phyloP scores from a whole-genome alignment of 2,329 filamentous ascomycete species.

The Colletotrichum incanum region DNA sequence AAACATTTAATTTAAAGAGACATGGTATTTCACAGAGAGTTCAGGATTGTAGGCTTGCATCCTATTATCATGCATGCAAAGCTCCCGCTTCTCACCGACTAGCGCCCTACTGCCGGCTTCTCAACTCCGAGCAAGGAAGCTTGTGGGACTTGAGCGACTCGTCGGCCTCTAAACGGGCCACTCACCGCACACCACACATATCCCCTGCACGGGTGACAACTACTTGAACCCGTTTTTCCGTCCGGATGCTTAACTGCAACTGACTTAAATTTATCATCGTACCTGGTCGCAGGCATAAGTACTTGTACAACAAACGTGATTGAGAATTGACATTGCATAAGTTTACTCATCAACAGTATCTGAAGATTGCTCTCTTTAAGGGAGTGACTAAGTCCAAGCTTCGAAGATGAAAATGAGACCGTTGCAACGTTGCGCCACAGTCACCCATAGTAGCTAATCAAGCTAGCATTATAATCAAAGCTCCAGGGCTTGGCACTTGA shows the following conservation, averaged over 20 bases:
- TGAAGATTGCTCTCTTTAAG: neutral
- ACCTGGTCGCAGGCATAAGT: neutral
- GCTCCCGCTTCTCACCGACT: neutral
- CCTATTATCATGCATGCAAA: neutral
- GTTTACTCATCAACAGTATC: neutral
- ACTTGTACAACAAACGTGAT: neutral
- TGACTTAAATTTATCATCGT: neutral
- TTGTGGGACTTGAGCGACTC: neutral
- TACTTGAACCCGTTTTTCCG: neutral
- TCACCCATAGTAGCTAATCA: neutral
- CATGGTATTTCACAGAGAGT: constrained; percentile 27
- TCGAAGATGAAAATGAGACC: neutral
- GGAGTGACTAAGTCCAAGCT: neutral
- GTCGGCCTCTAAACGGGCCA: neutral
- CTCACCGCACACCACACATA: neutral
- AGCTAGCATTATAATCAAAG: neutral
- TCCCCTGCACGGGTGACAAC: neutral
- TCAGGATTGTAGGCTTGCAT: constrained; percentile 24
- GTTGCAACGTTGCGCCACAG: neutral
- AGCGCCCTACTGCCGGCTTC: neutral
- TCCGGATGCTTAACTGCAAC: neutral
- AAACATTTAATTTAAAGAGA: neutral
- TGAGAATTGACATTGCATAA: neutral
- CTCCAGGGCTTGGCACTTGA: neutral
- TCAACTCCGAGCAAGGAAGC: neutral